Evolutionary conservation across 371 early-diverging fungal species (phyloP), one percentile per base, ranked within the genome.

Genomic region (Syncephalastrum racemosum): DNA sequence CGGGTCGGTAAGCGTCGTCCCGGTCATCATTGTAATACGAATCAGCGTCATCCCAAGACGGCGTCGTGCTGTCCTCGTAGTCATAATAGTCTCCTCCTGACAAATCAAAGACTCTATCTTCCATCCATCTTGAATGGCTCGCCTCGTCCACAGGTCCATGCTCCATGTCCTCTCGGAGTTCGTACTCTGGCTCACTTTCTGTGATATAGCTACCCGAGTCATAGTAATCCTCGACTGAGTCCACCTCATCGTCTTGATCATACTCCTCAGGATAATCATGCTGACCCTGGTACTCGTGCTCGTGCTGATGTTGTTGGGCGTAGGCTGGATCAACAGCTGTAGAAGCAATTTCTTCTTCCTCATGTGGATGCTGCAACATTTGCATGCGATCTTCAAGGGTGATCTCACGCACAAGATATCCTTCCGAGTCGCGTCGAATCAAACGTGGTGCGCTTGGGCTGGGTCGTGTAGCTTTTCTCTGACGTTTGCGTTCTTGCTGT

Each of bases 371-470:
- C n/a, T 27, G 36, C 14, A 60, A 46, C 70, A 62, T 68, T 13
- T n/a, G 58, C 62, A 57, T 71, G 27, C 53, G 64, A 39, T 46
- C 59, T 24, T 58, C 69, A 19, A 67, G 47, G 2, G 80, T 69
- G 13, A 80, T 70, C 45, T 77, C 75, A 41, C 66, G 67, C 4
- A 80, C 77, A 24, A 80, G 57, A 47, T 72, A 80, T 3, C 80
- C 80, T 65, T 80, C 80, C n/a, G 77, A 76, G 62, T 80, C 80
- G 16, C 80, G 66, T 15, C 80, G 67, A n/a, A 75, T 69, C n/a
- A 73, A 46, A 31, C 50, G 57, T 12, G 61, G 56, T 31, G 36
- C 80, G 16, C 75, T 62, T 15, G 77, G 67, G 13, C 71, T 69
- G 16, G 71, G 43, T 43, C 50, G 57, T 6, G 61, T 41, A 12